Conservation (phyloP, 2,329 filamentous ascomycete species). For the Penicillium verrucosum region DNA sequence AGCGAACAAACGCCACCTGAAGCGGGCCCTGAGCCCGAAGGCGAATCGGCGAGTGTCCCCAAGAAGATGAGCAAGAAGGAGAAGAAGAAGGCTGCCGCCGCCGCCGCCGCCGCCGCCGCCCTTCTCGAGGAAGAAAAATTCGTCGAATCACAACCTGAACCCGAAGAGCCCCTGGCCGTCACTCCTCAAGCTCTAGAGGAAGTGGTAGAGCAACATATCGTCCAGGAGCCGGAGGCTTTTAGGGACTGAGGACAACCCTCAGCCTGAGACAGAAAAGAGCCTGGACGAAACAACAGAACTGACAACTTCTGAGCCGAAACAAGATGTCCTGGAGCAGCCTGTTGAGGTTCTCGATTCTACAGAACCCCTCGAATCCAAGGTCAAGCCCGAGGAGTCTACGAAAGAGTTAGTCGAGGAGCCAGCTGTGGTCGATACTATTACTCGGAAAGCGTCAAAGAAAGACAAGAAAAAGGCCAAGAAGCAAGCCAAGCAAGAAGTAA, state of each 20-base stretch:
- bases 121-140: conserved; percentile 7
- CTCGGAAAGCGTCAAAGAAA: conserved; percentile 36
- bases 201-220: not conserved
- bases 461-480: conserved; percentile 36
- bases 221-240: not conserved
- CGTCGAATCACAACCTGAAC: not conserved
- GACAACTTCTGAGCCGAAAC: not conserved
- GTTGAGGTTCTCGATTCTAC: not conserved
- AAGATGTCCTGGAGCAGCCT: not conserved
- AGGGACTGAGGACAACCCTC: not conserved
- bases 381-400: conserved; percentile 6
- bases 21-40: not conserved
- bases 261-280: not conserved
- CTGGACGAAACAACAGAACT: not conserved
- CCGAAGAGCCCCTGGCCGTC: not conserved
- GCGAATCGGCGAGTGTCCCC: conserved; percentile 3
- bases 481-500: conserved; percentile 16
- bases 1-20: not conserved
- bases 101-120: conserved; percentile 8
- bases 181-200: not conserved
- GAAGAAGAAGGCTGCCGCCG: conserved; percentile 20
- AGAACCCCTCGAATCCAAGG: not conserved
- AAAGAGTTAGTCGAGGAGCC: conserved; percentile 14
- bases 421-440: conserved; percentile 10
- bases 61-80: conserved; percentile 31